Percentiles rank a stretch among this genome's conserved stretches.
phyloP scores from a whole-genome alignment of 306 rosid genomes.

The barrel medic (Medicago truncatula) region MtrunA17r5.0-ANR NC_053049.1:15523501-15524000 shows the following conservation, averaged over 20 bases:
- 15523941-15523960: conserved; percentile 72
- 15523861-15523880: conserved; percentile 77
- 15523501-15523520: not conserved
- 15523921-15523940: conserved; percentile 49
- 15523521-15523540: not conserved
- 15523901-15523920: conserved; percentile 81
- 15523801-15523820: conserved; percentile 70
- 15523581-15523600: conserved; percentile 73
- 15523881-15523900: conserved; percentile 70
- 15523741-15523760: conserved; percentile 66
- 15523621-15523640: conserved; percentile 50
- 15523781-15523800: conserved; percentile 70
- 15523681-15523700: conserved; percentile 67
- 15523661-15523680: conserved; percentile 75
- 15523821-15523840: conserved; percentile 65
- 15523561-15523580: not conserved
- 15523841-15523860: conserved; percentile 69
- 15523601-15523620: conserved; percentile 40
- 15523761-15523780: conserved; percentile 79
- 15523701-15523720: conserved; percentile 33
- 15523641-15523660: conserved; percentile 57
- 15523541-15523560: not conserved
- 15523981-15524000: conserved; percentile 80
- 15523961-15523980: conserved; percentile 80
- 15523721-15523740: conserved; percentile 40